Evolutionary conservation across 2,329 filamentous ascomycete species (phyloP).

Genomic region (Neofusicoccum sp.): DNA sequence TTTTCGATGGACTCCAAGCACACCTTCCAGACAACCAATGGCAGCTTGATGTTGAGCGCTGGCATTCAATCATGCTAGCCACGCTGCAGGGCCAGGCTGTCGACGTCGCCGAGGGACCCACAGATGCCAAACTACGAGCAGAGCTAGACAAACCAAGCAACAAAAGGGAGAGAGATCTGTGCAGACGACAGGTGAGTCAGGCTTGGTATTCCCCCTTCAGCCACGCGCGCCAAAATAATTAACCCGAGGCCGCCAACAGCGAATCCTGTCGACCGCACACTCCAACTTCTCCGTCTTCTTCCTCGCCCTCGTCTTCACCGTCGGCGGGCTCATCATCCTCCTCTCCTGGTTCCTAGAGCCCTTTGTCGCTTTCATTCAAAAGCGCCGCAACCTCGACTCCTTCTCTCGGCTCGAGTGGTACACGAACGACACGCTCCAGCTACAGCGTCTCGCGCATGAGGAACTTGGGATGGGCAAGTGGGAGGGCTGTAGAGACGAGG

Average conservation of each 20-base stretch:
- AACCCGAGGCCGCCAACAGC: too few relatives aligned
- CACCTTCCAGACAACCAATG: conserved; percentile 18
- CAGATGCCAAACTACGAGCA: not conserved
- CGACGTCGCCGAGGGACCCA: not conserved
- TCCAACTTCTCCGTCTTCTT: not conserved
- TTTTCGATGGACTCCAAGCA: conserved; percentile 2
- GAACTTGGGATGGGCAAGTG: conserved; percentile 19
- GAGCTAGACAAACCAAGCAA: not conserved
- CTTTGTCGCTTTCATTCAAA: not conserved
- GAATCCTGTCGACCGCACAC: too few relatives aligned
- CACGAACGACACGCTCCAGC: conserved; percentile 19
- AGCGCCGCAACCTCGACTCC: not conserved
- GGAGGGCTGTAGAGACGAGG: conserved; percentile 2
- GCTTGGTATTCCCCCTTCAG: too few relatives aligned
- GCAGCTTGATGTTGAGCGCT: conserved; percentile 21
- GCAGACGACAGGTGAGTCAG: not conserved
- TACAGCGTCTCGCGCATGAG: conserved; percentile 19
- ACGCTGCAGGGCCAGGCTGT: conserved; percentile 15
- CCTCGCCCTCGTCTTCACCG: not conserved
- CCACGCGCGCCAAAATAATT: too few relatives aligned
- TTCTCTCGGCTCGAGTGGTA: conserved; percentile 21
- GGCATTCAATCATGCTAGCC: conserved; percentile 14
- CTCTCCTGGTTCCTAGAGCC: not conserved
- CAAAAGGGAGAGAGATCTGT: not conserved
- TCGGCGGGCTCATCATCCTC: not conserved